Percentiles rank a stretch among this genome's conserved stretches.
Evolutionary conservation across 805 yeast genomes (phyloP).

Genomic region (Diddensiella transvaalensis): DNA sequence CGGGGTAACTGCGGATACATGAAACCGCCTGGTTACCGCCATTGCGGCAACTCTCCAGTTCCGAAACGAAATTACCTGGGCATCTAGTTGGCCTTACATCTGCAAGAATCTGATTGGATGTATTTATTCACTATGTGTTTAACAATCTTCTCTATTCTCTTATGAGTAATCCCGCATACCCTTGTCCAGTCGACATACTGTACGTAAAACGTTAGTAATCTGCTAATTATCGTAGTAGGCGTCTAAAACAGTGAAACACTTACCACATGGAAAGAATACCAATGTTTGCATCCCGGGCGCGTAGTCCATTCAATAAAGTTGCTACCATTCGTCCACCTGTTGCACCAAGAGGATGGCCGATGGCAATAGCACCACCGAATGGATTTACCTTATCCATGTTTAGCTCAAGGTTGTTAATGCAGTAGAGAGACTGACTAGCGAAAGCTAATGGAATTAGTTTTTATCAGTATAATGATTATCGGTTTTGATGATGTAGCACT

Average conservation of each 20-base stretch:
- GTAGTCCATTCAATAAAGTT: constrained; percentile 38
- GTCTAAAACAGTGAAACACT: too few relatives aligned
- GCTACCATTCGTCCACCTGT: constrained; percentile 40
- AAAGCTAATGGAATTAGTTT: constrained; percentile 68
- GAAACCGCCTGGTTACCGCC: too few relatives aligned
- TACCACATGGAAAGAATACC: constrained; percentile 41
- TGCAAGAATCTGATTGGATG: too few relatives aligned
- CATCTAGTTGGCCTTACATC: too few relatives aligned
- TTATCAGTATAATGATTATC: too few relatives aligned
- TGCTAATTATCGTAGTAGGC: too few relatives aligned
- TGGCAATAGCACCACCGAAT: constrained; percentile 91
- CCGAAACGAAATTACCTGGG: too few relatives aligned
- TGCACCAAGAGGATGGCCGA: constrained; percentile 90
- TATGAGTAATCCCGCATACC: constrained; percentile 37
- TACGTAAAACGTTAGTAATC: too few relatives aligned
- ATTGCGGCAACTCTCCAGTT: too few relatives aligned
- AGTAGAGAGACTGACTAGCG: constrained; percentile 83
- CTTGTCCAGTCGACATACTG: constrained; percentile 42
- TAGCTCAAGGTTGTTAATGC: constrained; percentile 60
- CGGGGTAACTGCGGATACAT: too few relatives aligned
- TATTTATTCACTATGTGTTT: too few relatives aligned
- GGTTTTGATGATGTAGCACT: too few relatives aligned
- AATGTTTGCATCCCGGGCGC: constrained; percentile 30
- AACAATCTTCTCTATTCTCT: constrained; percentile 25
- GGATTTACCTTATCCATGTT: constrained; percentile 69